Conservation (phyloP, 1,139 yeast genomes). For the Yamadazyma songkhlaensis region DNA sequence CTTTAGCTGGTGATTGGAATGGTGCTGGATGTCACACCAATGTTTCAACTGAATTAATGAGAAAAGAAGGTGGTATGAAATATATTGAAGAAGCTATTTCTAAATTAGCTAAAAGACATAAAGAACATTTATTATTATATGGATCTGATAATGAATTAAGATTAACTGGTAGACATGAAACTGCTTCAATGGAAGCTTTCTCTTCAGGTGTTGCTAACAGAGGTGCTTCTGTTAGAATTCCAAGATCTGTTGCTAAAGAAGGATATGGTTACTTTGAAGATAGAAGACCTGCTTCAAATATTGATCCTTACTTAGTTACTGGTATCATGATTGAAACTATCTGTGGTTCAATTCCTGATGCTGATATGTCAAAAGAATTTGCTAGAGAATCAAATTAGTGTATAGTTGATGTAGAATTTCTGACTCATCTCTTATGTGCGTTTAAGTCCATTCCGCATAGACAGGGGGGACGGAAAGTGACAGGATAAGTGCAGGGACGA, state of each 20-base stretch:
- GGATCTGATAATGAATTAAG: conserved; percentile 94
- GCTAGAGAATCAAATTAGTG: conserved; percentile 56
- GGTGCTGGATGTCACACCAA: conserved; percentile 99
- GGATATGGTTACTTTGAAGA: conserved; percentile 98
- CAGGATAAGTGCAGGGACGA: no score
- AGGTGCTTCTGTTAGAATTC: conserved; percentile 98
- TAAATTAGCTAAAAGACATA: conserved; percentile 93
- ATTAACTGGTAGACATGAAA: conserved; percentile 97
- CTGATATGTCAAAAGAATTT: conserved; percentile 88
- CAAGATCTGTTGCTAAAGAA: conserved; percentile 97
- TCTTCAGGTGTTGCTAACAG: conserved; percentile 99
- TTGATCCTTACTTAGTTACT: conserved; percentile 96
- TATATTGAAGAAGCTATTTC: conserved; percentile 88
- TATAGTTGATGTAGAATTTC: background rate
- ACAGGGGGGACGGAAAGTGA: no score
- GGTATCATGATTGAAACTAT: conserved; percentile 98
- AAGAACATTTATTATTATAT: conserved; percentile 91
- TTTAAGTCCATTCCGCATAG: no score
- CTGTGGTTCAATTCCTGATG: conserved; percentile 92
- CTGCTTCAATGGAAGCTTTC: conserved; percentile 89
- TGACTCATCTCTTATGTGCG: no score
- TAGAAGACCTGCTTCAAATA: conserved; percentile 99
- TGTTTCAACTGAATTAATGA: conserved; percentile 90
- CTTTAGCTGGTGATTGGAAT: conserved; percentile 98
- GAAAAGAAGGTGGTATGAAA: conserved; percentile 95